Evolutionary conservation across 2,329 filamentous ascomycete genomes (phyloP), one percentile per base, ranked within the genome.

Genomic region (Xylaria sp.): DNA sequence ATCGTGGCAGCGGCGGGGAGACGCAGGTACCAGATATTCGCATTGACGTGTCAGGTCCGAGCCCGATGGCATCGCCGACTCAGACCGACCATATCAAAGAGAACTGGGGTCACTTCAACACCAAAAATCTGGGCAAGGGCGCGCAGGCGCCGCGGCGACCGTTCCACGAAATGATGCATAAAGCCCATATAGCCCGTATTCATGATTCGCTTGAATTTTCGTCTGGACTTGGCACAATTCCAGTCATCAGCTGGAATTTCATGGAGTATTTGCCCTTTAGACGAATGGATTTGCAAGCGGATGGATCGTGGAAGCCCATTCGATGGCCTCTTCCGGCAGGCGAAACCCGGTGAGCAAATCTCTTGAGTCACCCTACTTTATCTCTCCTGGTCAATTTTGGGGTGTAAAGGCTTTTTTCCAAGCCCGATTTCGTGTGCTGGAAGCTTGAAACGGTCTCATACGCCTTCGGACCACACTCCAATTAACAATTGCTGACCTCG

Each of bases 241-340:
- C 88, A 0, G 90, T 93, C 0, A 71, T 90, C 0, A 85, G 84
- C 1, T 95, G 92, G 92, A 91, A 89, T 39, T 76, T 92, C 25
- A 76, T 95, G 92, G 92, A 95, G 74, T 94, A 91, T 76, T 81
- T 95, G 27, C 92, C 92, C 0, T 94, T 95, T 79, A 86, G 91
- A 1, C 84, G 92, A 27, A 94, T 96, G 90, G 92, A 95, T 72
- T 80, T 95, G 7, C 88, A 89, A 68, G 66, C 81, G 0, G 90
- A 94, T 68, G 91, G 91, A 0, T 88, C 87, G 0, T 96, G 93
- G 92, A 90, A 88, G 77, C 90, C 91, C 0, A 95, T 96, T 71
- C 84, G 89, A 9, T 95, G 92, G 91, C 92, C 92, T 0, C 80
- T 95, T 2, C 92, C 92, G 0, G 87, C 89, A 33, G 93, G 92